Evolutionary conservation across 2,329 filamentous ascomycete genomes (phyloP), one percentile per base, ranked within the genome.

Genomic region (Botrytis medusae): DNA sequence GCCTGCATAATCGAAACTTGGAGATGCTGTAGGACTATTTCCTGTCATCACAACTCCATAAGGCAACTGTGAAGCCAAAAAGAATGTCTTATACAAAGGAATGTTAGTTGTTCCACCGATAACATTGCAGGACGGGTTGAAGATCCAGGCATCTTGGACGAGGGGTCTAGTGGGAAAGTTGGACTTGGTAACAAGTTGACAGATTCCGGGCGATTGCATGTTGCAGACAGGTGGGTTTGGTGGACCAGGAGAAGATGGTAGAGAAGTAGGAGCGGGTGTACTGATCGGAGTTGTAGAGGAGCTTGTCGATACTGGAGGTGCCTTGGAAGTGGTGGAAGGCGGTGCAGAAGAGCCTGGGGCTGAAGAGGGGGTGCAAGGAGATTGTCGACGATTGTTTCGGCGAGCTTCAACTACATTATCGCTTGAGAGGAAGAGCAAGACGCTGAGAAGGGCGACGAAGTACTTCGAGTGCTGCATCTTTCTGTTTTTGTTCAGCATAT

Each of bases 121-220:
- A 42, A 72, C 71, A 72, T 61, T 61, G 54, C 71, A 72, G 34
- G 65, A 68, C 25, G 63, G 32, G 63, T 69, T 60, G 18, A 72
- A 72, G 42, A 72, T 57, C 71, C 71, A 72, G 22, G 32, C 71
- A 51, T 72, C 63, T 60, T 72, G 71, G n/a, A 72, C 51, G 20
- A 44, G 51, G 9, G 63, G 51, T 42, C 12, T 48, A 29, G 20
- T 34, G 10, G 63, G 37, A 9, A 57, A 57, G 12, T 69, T 29
- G 8, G 63, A 69, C 51, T 51, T 72, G 9, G 71, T 72, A 18
- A 29, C 71, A 2, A 72, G 71, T 62, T 72, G 71, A 18, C 71
- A 72, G 25, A 72, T 60, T 34, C 71, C 71, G 8, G 71, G 29
- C 2, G 71, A 60, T n/a, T 69, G 63, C 25, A 48, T 69, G 34